Base-by-base conservation (phyloP, 306 rosid species). In the Glycine soja region DNA sequence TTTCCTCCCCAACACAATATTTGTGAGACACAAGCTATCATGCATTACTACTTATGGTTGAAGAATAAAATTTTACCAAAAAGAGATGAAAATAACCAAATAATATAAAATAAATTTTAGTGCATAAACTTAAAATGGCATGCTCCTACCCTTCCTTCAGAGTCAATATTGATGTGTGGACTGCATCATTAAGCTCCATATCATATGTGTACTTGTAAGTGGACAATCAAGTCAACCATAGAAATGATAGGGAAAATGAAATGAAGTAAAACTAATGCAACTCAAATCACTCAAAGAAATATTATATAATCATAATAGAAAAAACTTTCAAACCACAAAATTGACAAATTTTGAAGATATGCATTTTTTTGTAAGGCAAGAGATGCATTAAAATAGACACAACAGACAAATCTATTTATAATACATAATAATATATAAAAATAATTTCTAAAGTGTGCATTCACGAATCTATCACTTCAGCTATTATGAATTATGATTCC, bases 131-230 rank as follows among this genome's bases (percentile, higher is more conserved):
- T 30, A 71, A 69, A 74, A 82, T 14, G 34, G 61, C 52, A 69
- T 70, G 73, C 52, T 36, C 90, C 72, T 93, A 93, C 98, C 98
- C 98, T 83, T 95, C 99, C 88, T 95, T 95, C 83, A 95, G 86
- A n/a, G 97, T 95, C 91, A 95, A 86, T 80, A 95, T 90, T 54
- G 99, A 98, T 1, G 93, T 93, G 85, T 95, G 99, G 64, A 92
- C 97, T 65, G 97, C 99, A 88, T 95, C 99, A 77, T 95, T 97
- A 40, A 95, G 93, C 84, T 95, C 99, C 97, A 95, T 95, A 59
- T 93, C 97, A 16, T 93, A 97, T 3, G 97, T 92, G 72, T 95
- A 93, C 88, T 98, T 95, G 75, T 71, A 77, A 80, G 59, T 18
- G 45, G 83, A 73, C 16, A 80, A 67, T 54, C 72, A 79, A 51